phyloP scores from a whole-genome alignment of 331 rosid species.

The Pyracantha coccinea region DNA sequence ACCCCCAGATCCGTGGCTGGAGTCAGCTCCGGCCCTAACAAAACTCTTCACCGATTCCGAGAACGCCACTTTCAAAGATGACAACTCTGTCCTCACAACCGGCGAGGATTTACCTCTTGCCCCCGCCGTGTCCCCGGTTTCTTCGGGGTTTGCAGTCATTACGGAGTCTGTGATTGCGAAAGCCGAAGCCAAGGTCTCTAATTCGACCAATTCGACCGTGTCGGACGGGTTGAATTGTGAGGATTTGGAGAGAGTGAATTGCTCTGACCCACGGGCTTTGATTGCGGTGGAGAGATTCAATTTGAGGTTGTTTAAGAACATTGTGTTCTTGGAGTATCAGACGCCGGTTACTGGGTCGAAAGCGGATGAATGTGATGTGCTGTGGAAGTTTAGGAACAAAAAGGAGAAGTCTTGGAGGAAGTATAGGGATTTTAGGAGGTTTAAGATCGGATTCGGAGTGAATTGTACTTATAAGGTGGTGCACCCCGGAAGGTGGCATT shows the following conservation, averaged over 20 bases:
- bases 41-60: constrained; percentile 64
- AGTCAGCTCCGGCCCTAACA: constrained; percentile 86
- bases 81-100: constrained; percentile 63
- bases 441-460: constrained; percentile 36
- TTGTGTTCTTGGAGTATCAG: constrained; percentile 70
- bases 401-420: constrained; percentile 91
- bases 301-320: constrained; percentile 56
- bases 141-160: constrained; percentile 14
- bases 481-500: constrained; percentile 82
- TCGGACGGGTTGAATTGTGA: constrained; percentile 6
- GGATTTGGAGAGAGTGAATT: constrained; percentile 39
- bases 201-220: constrained; percentile 22
- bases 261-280: constrained; percentile 72
- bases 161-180: constrained; percentile 46
- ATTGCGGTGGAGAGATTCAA: constrained; percentile 69
- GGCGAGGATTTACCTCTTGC: constrained; percentile 59
- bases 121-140: constrained; percentile 20
- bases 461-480: constrained; percentile 65
- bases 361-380: constrained; percentile 77
- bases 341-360: constrained; percentile 61
- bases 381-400: constrained; percentile 86
- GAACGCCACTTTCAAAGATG: constrained; percentile 80
- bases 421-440: constrained; percentile 91
- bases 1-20: constrained; percentile 98
- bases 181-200: constrained; percentile 27